Evolutionary conservation across 1,139 yeast species (phyloP), one percentile per base, ranked within the genome.

Genomic region (Taphrina communis): DNA sequence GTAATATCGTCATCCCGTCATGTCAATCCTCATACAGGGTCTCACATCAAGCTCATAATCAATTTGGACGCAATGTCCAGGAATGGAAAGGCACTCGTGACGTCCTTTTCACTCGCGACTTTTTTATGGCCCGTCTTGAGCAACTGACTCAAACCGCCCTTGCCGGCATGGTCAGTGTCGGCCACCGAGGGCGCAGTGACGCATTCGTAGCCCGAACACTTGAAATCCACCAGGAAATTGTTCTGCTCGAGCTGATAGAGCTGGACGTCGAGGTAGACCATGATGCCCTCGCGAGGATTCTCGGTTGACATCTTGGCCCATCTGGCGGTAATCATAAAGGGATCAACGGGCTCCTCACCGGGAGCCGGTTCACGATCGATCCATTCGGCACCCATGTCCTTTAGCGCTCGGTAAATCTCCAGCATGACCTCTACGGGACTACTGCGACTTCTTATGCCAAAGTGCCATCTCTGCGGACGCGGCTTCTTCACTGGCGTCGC

Each of bases 401-500:
- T 90, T 75, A 94, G 82, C 0, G 99, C 99, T 58, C 97, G 84
- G 79, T 95, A 94, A 53, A 94, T 93, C 77, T 95, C 99, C 39
- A 98, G 97, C 99, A 94, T 94, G 8, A 94, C 99, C 78, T 94
- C 99, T 73, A 94, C 82, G 48, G 99, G 99, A 77, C 94, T 94
- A 0, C 97, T 91, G 75, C 98, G 84, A 9, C 97, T 91, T 76
- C 99, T 84, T 71, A 94, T 94, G 71, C 99, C 99, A 77, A 95
- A 95, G 81, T 94, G 99, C 99, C 99, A 94, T 79, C 97, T 87
- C 9, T 97, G 91, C 78, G 69, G 60, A 1, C 70, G 65, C 17
- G 59, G 57, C 50, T 70, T 70, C 55, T 68, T 70, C 12, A 50
- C 62, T 6, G 67, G 19, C 21, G 68, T 48, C 5, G 57, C 60